Evolutionary conservation across 2,329 filamentous ascomycete genomes (phyloP).

Genomic region (Colletotrichum sp.): DNA sequence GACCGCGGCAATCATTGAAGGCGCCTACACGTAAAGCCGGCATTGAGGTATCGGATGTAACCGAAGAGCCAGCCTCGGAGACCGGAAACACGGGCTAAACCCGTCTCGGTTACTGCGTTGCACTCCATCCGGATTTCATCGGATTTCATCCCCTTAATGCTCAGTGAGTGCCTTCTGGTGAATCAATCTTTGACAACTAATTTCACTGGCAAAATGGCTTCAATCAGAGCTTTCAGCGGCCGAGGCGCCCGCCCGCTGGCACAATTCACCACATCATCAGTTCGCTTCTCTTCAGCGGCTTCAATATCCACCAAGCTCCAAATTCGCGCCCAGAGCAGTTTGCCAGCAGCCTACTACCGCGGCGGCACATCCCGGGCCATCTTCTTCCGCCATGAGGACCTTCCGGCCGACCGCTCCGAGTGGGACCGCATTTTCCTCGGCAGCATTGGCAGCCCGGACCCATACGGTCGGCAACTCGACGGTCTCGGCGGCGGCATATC

Average conservation of each 20-base stretch:
- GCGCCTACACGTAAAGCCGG: neutral
- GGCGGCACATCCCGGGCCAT: slow-evolving; percentile 74
- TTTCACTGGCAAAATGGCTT: neutral
- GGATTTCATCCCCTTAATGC: neutral
- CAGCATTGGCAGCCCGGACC: slow-evolving; percentile 69
- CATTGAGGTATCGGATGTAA: neutral
- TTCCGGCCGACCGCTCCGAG: slow-evolving; percentile 47
- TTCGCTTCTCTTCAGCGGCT: neutral
- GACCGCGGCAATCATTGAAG: accelerated
- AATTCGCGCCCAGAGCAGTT: slow-evolving; percentile 21
- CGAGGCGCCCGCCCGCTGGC: neutral
- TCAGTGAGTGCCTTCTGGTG: neutral
- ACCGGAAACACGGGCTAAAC: neutral
- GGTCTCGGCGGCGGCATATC: slow-evolving; percentile 74
- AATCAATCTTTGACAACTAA: neutral
- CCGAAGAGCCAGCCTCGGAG: neutral
- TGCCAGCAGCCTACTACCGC: slow-evolving; percentile 65
- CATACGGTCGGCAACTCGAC: slow-evolving; percentile 72
- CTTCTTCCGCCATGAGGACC: slow-evolving; percentile 58
- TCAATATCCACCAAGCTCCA: neutral
- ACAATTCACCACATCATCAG: neutral
- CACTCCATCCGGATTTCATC: neutral
- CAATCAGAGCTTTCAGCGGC: neutral
- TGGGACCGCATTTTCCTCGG: slow-evolving; percentile 62
- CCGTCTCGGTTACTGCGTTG: neutral